phyloP scores from a whole-genome alignment of 192 early-diverging fungal genomes.

The Backusella parvicylindrica region DNA sequence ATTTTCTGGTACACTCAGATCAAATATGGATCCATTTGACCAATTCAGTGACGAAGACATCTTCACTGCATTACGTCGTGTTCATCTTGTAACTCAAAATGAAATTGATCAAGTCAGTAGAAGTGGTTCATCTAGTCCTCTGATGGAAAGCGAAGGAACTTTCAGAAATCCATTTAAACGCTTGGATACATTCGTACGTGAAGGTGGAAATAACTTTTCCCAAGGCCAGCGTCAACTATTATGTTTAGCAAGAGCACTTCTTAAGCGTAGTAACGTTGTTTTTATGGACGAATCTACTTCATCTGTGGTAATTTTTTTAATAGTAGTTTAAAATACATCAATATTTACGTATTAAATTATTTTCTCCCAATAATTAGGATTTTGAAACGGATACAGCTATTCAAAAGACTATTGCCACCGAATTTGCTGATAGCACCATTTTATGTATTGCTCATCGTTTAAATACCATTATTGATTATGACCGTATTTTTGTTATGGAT shows the following conservation, averaged over 20 bases:
- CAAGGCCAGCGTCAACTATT: constrained; percentile 78
- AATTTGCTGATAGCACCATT: constrained; percentile 53
- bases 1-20: constrained; percentile 55
- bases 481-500: constrained; percentile 76
- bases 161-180: constrained; percentile 9
- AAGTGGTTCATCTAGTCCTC: constrained; percentile 22
- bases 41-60: constrained; percentile 73
- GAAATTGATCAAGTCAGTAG: constrained; percentile 21
- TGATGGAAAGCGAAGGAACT: constrained; percentile 10
- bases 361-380: constrained; percentile 39
- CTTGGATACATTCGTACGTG: constrained; percentile 50
- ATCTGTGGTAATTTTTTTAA: constrained; percentile 23
- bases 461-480: constrained; percentile 57
- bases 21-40: constrained; percentile 87
- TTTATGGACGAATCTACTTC: constrained; percentile 56
- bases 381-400: constrained; percentile 51
- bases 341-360: not conserved
- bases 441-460: constrained; percentile 62
- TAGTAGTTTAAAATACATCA: not conserved
- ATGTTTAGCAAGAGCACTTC: constrained; percentile 72
- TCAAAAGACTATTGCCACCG: constrained; percentile 49
- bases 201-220: constrained; percentile 79
- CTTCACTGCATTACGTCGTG: constrained; percentile 74
- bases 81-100: constrained; percentile 43
- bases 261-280: constrained; percentile 45